Base-by-base conservation (phyloP, 140 eudicot genomes). In the Stevia rebaudiana region DNA sequence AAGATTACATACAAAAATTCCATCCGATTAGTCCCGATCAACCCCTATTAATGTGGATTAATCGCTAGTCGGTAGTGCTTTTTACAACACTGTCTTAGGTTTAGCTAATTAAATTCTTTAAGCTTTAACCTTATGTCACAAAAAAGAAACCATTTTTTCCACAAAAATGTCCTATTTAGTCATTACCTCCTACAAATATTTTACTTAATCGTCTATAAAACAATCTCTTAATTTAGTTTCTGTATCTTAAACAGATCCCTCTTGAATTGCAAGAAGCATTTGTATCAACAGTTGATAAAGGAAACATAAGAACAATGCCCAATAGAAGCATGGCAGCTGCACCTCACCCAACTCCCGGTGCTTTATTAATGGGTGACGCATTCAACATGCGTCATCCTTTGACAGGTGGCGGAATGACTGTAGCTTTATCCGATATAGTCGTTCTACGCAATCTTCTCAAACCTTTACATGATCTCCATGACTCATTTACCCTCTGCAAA, bases 381-480 rank as follows among this genome's bases (percentile, higher is more conserved):
- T 79, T 82, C 63, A 82, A 82, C 73, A 79, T 82, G 88, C 85
- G 88, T 41, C 88, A 82, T 57, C 88, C 88, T 48, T 63, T 82
- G 65, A 82, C 88, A 4, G 88, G 88, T 52, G 88, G 88, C 43
- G 88, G 88, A 72, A 82, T 82, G 88, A 82, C 88, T 4, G 88
- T 82, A 36, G 88, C 88, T 0, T 52, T 82, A 16, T 79, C 88
- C 25, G 88, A 82, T 73, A 82, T 79, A 8, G 85, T 76, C 2
- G 79, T 82, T 3, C 69, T 82, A 16, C 80, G 88, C 4, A 67
- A 82, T 65, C 88, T 79, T 76, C 82, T 82, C 36, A 79, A 72
- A 72, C 85, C 88, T 51, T 47, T 82, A 19, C 54, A 6, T 9
- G 80, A 79, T 66, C 71, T 82, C 44, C 65, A 60, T 65, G 88